phyloP scores from a whole-genome alignment of 2,329 filamentous ascomycete genomes.

The Alternaria sp. region DNA sequence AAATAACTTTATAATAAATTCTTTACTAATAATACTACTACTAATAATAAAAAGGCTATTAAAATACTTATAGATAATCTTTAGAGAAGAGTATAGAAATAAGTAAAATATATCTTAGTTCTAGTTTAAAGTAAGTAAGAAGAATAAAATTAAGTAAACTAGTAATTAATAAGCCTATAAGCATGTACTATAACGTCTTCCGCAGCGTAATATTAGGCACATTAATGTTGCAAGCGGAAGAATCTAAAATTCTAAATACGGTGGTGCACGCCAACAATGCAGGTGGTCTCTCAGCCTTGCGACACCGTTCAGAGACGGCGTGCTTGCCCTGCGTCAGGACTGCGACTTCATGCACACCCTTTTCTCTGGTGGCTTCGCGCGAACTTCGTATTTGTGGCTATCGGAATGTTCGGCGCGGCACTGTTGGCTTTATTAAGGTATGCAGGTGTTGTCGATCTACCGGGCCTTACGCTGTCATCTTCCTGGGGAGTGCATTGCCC shows the following conservation, averaged over 20 bases:
- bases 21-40: too few species aligned
- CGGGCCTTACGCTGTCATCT: neutral
- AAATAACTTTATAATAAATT: too few species aligned
- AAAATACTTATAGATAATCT: too few species aligned
- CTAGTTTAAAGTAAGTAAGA: too few species aligned
- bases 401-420: neutral
- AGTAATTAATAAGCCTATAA: too few species aligned
- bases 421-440: neutral
- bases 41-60: too few species aligned
- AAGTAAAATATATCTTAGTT: too few species aligned
- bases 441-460: constrained; percentile 1
- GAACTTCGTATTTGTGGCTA: neutral
- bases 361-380: neutral
- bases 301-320: neutral
- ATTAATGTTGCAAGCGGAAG: neutral
- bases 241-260: neutral
- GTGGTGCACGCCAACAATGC: neutral
- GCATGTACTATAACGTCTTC: too few species aligned
- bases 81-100: too few species aligned
- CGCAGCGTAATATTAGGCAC: too few species aligned
- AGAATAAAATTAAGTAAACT: too few species aligned
- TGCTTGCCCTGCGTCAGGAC: neutral
- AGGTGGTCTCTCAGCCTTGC: neutral
- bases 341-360: neutral
- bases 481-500: neutral